phyloP scores from a whole-genome alignment of 2,329 filamentous ascomycete genomes.

The Trichoderma brevicompactum region DNA sequence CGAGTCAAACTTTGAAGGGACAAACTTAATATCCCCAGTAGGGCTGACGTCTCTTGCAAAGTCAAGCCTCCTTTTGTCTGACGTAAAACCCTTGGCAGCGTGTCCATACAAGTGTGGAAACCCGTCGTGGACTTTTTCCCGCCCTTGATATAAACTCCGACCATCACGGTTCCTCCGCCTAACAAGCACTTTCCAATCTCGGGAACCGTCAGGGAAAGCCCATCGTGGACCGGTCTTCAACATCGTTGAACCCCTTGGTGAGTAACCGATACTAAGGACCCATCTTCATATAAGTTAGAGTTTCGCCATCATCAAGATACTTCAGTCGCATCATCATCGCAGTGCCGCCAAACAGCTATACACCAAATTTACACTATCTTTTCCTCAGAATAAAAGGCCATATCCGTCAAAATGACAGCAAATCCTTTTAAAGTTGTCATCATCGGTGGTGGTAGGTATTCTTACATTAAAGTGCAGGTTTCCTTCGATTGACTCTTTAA shows the following conservation, averaged over 20 bases:
- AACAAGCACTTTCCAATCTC: neutral
- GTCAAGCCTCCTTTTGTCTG: no score
- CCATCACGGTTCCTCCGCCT: neutral
- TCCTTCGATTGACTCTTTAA: neutral
- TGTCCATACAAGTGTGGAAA: neutral
- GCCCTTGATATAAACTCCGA: neutral
- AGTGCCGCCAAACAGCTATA: neutral
- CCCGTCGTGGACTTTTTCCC: neutral
- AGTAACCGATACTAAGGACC: neutral
- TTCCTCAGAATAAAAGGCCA: neutral
- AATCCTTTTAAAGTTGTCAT: constrained; percentile 8
- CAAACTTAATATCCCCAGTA: no score
- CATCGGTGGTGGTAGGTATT: neutral
- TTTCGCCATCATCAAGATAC: neutral
- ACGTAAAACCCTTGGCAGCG: no score
- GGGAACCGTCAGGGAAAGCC: neutral
- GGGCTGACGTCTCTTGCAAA: no score
- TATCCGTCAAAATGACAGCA: neutral
- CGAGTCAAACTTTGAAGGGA: no score
- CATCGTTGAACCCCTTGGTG: neutral
- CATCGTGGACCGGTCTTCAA: neutral
- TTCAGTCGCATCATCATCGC: neutral
- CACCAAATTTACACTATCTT: no score
- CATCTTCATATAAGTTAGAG: neutral
- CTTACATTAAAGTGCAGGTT: no score